Percentiles rank a stretch among this genome's conserved stretches.
These are phyloP conservation scores for Camellia sinensis DNA, from an alignment of 148 eudicot genomes.

Conservation along the genomic window DNA sequence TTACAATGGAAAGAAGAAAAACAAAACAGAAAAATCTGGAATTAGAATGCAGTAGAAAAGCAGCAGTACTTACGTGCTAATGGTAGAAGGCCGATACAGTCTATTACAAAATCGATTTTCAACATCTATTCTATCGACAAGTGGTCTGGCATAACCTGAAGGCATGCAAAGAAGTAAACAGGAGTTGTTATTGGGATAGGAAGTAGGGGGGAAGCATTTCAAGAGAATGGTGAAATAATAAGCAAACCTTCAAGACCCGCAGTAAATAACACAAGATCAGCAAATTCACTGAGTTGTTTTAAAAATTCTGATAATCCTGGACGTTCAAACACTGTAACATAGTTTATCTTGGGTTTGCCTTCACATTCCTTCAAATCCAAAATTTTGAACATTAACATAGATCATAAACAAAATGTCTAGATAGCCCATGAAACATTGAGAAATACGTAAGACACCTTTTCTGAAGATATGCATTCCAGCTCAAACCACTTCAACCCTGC, in stretches of 20 bases:
- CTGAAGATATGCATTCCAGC: slow-evolving; percentile 89
- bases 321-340: slow-evolving; percentile 98
- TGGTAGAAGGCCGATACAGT: slow-evolving; percentile 80
- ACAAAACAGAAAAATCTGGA: slow-evolving; percentile 9
- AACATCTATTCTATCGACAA: slow-evolving; percentile 82
- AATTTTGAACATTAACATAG: slow-evolving; percentile 14
- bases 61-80: slow-evolving; percentile 70
- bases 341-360: slow-evolving; percentile 91
- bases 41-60: not conserved
- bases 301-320: slow-evolving; percentile 90
- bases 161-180: slow-evolving; percentile 7
- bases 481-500: slow-evolving; percentile 95
- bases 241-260: slow-evolving; percentile 95
- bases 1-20: not conserved
- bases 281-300: slow-evolving; percentile 83
- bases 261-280: slow-evolving; percentile 88
- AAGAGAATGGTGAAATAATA: slow-evolving; percentile 18
- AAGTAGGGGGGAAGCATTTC: not conserved
- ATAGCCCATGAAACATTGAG: slow-evolving; percentile 1
- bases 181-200: too few species aligned
- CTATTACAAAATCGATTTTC: slow-evolving; percentile 58
- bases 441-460: slow-evolving; percentile 52
- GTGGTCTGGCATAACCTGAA: slow-evolving; percentile 93
- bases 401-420: slow-evolving; percentile 4
- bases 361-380: slow-evolving; percentile 65